These are phyloP conservation scores for Ascochyta fabae DNA, from an alignment of 2,329 filamentous ascomycete species.

Conservation along the genomic window DNA sequence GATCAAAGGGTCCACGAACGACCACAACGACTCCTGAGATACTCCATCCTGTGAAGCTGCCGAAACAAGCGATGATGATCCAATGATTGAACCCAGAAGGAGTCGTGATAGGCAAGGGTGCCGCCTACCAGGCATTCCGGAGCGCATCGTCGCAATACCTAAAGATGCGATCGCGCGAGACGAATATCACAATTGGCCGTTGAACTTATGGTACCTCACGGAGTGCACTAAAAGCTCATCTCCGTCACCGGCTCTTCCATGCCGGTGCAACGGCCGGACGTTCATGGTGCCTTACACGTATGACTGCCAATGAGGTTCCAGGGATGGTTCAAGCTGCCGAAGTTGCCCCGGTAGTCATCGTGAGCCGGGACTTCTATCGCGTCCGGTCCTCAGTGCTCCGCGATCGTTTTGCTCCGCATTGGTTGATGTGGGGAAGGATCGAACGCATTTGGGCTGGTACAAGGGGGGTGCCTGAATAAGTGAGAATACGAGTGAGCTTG, in stretches of 20 bases:
- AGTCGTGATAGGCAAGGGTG: neutral
- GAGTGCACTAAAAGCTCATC: neutral
- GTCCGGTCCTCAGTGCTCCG: no score
- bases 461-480: no score
- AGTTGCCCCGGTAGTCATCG: neutral
- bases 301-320: no score
- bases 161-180: neutral
- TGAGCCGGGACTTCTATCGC: no score
- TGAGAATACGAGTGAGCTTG: no score
- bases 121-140: neutral
- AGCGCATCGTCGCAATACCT: neutral
- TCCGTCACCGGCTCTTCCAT: neutral
- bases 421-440: no score
- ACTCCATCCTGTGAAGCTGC: neutral
- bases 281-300: neutral
- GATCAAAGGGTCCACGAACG: conserved; percentile 49
- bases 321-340: neutral
- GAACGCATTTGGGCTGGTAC: no score
- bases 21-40: neutral
- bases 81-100: neutral
- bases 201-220: neutral
- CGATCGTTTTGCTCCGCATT: no score
- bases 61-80: neutral
- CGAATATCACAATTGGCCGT: neutral
- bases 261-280: neutral